Evolutionary conservation across 2,329 filamentous ascomycete genomes (phyloP), one percentile per base, ranked within the genome.

Genomic region (Parastagonospora avenae): DNA sequence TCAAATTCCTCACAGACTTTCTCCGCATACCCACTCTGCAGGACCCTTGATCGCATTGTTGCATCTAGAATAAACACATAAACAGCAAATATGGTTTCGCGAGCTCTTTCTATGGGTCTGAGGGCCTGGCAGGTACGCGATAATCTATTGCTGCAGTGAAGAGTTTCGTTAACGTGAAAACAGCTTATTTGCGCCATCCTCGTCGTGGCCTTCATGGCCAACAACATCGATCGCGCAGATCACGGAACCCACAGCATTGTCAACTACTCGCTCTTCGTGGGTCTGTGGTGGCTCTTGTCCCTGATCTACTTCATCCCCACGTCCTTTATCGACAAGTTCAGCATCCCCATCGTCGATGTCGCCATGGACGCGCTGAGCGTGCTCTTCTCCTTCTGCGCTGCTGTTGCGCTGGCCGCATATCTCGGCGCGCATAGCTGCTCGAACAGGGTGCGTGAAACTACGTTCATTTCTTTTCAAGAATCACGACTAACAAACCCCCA

Each of bases 321-420:
- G 2, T 73, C 79, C 24, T 75, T 88, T 64, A 74, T 85, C 58
- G 79, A 83, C 35, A 72, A 75, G 46, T 73, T 85, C 51, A 76
- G 76, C 55, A 70, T 84, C 46, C 81, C 82, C 27, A 66, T 85
- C 12, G 71, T 83, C 42, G 73, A 83, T 49, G 69, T 87, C 30
- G 77, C 73, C 11, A 72, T 88, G 42, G 88, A 91, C 72, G 76
- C 66, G 10, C 63, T 85, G 29, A 83, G 85, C 46, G 78, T 82
- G 2, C 70, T 92, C 47, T 89, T 92, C 78, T 87, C 84, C 59
- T 85, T 92, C 66, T 86, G 90, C 71, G 82, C 78, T 48, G 88
- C 82, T 55, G 80, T 92, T 52, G 88, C 90, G 8, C 80, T 90
- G 36, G 83, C 90, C 4, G 86, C 88, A 19, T 86, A 87, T 72